Evolutionary conservation across 306 rosid species (phyloP).

Genomic region (Cercis canadensis): DNA sequence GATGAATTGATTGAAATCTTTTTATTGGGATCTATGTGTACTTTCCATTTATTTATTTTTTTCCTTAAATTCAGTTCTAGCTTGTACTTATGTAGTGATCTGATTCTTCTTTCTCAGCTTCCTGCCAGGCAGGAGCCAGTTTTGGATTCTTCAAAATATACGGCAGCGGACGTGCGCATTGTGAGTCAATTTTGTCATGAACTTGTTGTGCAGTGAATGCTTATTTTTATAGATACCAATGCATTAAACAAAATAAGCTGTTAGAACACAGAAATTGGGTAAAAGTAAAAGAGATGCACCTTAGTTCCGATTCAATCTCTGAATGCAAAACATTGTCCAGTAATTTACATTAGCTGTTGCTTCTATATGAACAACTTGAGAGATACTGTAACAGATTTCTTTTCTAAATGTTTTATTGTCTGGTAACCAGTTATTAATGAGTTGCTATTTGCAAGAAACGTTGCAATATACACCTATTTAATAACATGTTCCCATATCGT

Average conservation of each 20-base stretch:
- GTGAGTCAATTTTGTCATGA: constrained; percentile 59
- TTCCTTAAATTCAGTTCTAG: not conserved
- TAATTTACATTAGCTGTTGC: constrained; percentile 11
- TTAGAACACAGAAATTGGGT: not conserved
- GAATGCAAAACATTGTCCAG: not conserved
- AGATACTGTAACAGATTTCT: not conserved
- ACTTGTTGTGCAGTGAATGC: constrained; percentile 4
- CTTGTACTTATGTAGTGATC: constrained; percentile 19
- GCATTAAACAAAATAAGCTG: not conserved
- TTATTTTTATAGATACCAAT: not conserved
- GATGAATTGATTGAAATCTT: constrained; percentile 7
- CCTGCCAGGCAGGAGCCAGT: constrained; percentile 91
- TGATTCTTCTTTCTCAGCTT: constrained; percentile 57
- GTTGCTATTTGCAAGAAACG: not conserved
- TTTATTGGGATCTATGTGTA: not conserved
- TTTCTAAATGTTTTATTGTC: not conserved
- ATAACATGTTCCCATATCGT: too few species aligned
- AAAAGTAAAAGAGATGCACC: not conserved
- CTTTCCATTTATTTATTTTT: not conserved
- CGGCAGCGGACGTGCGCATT: constrained; percentile 98
- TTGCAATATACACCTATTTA: not conserved
- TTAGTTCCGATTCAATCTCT: not conserved
- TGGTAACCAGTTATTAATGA: not conserved
- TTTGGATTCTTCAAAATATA: constrained; percentile 85
- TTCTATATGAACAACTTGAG: not conserved